Evolutionary conservation across 208 protist genomes (phyloP).

Genomic region (Trypanosoma boissoni): DNA sequence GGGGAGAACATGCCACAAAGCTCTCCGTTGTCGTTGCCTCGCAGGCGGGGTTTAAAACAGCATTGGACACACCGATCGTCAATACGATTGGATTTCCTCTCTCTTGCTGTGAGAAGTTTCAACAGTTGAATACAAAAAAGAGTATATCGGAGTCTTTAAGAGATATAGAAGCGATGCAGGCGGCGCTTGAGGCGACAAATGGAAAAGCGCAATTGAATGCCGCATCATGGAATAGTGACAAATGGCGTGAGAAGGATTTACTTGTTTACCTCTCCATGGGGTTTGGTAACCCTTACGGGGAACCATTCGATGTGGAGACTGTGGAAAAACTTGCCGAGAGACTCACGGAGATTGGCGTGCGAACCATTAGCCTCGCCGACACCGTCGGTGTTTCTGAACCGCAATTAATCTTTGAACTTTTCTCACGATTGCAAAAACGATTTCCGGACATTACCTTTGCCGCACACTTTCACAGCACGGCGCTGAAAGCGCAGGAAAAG

Average conservation of each 20-base stretch:
- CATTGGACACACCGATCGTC: constrained; percentile 18
- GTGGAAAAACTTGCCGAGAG: constrained; percentile 20
- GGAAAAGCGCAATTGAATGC: neutral
- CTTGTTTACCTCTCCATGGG: constrained; percentile 42
- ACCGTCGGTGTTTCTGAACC: constrained; percentile 29
- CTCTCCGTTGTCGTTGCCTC: constrained; percentile 36
- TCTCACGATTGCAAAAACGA: constrained; percentile 13
- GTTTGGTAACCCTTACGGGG: constrained; percentile 42
- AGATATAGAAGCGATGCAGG: constrained; percentile 20
- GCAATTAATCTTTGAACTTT: constrained; percentile 20
- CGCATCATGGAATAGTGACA: neutral
- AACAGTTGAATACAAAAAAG: constrained; percentile 32
- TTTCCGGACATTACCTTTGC: constrained; percentile 28
- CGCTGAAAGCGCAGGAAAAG: constrained; percentile 21
- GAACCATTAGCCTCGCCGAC: constrained; percentile 38
- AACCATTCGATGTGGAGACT: constrained; percentile 16
- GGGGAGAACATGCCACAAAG: constrained; percentile 9
- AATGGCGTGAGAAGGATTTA: constrained; percentile 19
- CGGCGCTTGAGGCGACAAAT: constrained; percentile 3
- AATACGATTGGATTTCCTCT: constrained; percentile 40
- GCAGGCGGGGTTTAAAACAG: constrained; percentile 16
- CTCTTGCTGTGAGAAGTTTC: constrained; percentile 30
- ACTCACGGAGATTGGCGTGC: constrained; percentile 17
- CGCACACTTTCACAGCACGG: constrained; percentile 37
- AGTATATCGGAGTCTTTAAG: constrained; percentile 21